Conservation (phyloP, 2,329 filamentous ascomycete genomes). For the Fusarium falciforme region DNA sequence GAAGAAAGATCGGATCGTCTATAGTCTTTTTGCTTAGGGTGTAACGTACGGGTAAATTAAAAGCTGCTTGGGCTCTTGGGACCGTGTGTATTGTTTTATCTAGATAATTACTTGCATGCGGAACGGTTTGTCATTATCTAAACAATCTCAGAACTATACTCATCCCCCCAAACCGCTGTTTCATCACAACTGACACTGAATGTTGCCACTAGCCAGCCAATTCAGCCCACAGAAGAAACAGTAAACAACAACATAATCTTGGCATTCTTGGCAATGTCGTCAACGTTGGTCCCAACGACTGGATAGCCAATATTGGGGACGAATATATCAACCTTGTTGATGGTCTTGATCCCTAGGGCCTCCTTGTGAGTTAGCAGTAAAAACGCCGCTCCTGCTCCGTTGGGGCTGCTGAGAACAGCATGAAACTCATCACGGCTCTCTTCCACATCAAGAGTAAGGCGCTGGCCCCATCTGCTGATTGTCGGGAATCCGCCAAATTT, state of each 20-base stretch:
- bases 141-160: too few species aligned
- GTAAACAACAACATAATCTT: neutral
- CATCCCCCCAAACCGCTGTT: too few species aligned
- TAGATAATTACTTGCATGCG: too few species aligned
- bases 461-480: constrained; percentile 4
- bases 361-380: constrained; percentile 11
- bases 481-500: neutral
- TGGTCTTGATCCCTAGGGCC: neutral
- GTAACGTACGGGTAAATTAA: too few species aligned
- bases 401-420: constrained; percentile 9
- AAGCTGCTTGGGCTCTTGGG: too few species aligned
- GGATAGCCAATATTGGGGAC: neutral
- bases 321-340: constrained; percentile 20
- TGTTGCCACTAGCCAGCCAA: too few species aligned
- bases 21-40: too few species aligned
- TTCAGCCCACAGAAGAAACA: too few species aligned
- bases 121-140: too few species aligned
- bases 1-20: too few species aligned
- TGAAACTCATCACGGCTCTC: neutral
- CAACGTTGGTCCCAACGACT: neutral
- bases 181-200: too few species aligned
- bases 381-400: constrained; percentile 4
- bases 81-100: too few species aligned
- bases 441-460: neutral
- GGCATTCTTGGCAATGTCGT: neutral